These are phyloP conservation scores for Eragrostis tef DNA, from an alignment of 202 grass and related monocot genomes.

Conservation along the genomic window DNA sequence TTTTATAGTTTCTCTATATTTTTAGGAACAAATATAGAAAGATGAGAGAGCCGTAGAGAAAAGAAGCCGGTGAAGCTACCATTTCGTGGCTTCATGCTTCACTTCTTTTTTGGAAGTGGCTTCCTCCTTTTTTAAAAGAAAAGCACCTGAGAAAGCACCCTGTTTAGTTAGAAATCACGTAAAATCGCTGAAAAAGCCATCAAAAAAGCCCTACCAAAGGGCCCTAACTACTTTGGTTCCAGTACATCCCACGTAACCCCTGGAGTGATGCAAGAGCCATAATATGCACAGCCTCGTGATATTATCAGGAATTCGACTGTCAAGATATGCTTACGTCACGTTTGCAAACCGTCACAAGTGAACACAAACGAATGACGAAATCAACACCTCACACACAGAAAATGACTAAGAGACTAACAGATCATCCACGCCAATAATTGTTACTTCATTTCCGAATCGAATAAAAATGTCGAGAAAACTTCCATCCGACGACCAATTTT, in stretches of 20 bases:
- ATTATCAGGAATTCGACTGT: constrained; percentile 37
- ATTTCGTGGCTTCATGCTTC: too few relatives aligned
- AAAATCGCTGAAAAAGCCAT: too few relatives aligned
- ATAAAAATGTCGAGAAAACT: background rate
- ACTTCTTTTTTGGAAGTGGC: too few relatives aligned
- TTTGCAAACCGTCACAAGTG: background rate
- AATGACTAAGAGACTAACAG: background rate
- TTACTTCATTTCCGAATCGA: background rate
- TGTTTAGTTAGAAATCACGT: too few relatives aligned
- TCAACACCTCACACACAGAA: background rate
- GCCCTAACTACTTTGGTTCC: constrained; percentile 22
- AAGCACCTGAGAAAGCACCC: too few relatives aligned
- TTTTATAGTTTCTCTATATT: too few relatives aligned
- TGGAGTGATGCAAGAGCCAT: constrained; percentile 43
- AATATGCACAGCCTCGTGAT: background rate
- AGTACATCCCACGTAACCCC: constrained; percentile 3
- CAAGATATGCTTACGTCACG: constrained; percentile 3
- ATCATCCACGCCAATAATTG: background rate
- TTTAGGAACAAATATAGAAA: too few relatives aligned
- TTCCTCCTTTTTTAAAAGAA: too few relatives aligned
- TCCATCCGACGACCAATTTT: background rate
- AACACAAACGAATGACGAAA: constrained; percentile 4
- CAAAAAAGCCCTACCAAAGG: too few relatives aligned
- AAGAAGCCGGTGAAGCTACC: too few relatives aligned
- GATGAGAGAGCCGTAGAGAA: too few relatives aligned